These are phyloP conservation scores for Tuber borchii DNA, from an alignment of 495 filamentous ascomycete species.

Conservation along the genomic window DNA sequence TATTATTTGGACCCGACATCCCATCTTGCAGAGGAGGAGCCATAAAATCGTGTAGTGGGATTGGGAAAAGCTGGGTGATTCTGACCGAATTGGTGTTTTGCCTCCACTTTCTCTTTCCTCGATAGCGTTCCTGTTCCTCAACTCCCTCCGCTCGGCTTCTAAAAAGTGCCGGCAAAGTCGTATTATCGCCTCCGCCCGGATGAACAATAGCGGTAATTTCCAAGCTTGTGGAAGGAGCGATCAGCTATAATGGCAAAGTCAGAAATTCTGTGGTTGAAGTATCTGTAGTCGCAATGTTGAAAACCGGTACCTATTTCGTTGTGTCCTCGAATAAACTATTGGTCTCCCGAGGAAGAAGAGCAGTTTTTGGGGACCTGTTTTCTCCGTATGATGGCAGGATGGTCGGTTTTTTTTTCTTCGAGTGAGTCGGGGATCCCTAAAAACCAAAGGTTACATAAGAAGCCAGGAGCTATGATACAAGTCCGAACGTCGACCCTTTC, in stretches of 20 bases:
- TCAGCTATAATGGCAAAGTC: neutral
- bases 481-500: neutral
- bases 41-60: neutral
- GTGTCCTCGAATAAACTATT: neutral
- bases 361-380: neutral
- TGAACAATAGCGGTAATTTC: neutral
- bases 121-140: neutral
- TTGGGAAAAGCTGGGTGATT: neutral
- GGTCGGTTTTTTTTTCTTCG: neutral
- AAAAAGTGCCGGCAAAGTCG: neutral
- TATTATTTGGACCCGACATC: neutral
- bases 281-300: neutral
- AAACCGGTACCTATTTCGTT: neutral
- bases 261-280: neutral
- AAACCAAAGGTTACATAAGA: constrained; percentile 3
- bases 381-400: neutral
- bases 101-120: neutral
- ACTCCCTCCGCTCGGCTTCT: neutral
- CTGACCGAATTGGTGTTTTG: neutral
- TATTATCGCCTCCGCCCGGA: neutral
- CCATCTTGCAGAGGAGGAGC: neutral
- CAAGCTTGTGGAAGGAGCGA: neutral
- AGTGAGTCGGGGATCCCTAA: neutral
- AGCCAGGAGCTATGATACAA: neutral
- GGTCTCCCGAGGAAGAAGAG: neutral